These are phyloP conservation scores for Aspergillus carlsbadensis DNA, from an alignment of 495 filamentous ascomycete species.

Conservation along the genomic window DNA sequence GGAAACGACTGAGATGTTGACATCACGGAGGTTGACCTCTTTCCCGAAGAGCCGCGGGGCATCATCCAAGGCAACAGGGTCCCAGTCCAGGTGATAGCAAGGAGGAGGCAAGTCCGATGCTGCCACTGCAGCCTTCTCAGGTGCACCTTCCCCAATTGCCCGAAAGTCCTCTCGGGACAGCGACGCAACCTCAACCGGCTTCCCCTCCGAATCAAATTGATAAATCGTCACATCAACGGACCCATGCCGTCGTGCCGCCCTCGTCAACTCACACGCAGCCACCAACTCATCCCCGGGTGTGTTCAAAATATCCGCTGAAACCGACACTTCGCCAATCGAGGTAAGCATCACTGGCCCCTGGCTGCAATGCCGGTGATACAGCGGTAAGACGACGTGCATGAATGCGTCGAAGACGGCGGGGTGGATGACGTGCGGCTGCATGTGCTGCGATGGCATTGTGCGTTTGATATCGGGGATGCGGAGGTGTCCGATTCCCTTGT, in stretches of 20 bases:
- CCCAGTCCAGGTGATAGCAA: background rate
- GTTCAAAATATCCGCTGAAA: constrained; percentile 4
- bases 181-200: background rate
- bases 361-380: constrained; percentile 6
- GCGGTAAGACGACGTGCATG: constrained; percentile 27
- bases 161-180: background rate
- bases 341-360: constrained; percentile 3
- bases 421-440: constrained; percentile 35
- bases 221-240: constrained; percentile 4
- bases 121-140: background rate
- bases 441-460: constrained; percentile 29
- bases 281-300: constrained; percentile 3
- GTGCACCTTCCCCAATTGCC: background rate
- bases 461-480: constrained; percentile 27
- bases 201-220: background rate
- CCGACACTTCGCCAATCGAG: constrained; percentile 2
- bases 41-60: background rate
- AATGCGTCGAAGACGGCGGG: constrained; percentile 40
- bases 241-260: background rate
- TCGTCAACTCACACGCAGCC: background rate
- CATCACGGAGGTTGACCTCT: background rate
- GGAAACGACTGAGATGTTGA: background rate
- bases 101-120: background rate
- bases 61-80: background rate
- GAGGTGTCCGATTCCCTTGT: constrained; percentile 20